Percentiles rank a stretch among this genome's conserved stretches.
phyloP scores from a whole-genome alignment of 805 yeast species.

The Saccharomycopsis amapae region DNA sequence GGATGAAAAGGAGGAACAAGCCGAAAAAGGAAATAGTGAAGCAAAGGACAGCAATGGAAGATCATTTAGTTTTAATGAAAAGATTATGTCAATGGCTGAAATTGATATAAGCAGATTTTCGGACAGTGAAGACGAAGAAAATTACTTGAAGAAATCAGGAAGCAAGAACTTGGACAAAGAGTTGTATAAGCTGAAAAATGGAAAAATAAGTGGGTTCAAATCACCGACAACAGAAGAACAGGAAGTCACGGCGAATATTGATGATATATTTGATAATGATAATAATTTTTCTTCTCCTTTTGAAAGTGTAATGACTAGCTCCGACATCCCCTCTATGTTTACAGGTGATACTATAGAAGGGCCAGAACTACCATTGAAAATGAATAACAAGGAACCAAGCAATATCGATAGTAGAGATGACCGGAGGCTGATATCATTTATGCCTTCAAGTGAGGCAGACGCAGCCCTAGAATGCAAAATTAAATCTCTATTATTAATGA shows the following conservation, averaged over 20 bases:
- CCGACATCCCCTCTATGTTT: too few species aligned
- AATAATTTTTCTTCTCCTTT: background rate
- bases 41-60: background rate
- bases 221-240: conserved; percentile 5
- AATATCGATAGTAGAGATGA: background rate
- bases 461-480: conserved; percentile 20
- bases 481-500: conserved; percentile 16
- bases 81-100: conserved; percentile 9
- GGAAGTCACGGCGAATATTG: conserved; percentile 5
- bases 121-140: conserved; percentile 5
- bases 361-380: too few species aligned
- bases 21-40: background rate
- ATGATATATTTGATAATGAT: background rate
- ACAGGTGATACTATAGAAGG: too few species aligned
- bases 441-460: conserved; percentile 19
- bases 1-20: background rate
- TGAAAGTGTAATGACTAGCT: background rate
- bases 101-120: conserved; percentile 11
- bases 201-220: conserved; percentile 24
- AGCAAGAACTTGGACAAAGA: conserved; percentile 14
- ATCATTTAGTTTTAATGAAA: conserved; percentile 13
- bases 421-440: background rate
- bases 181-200: conserved; percentile 22
- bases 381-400: background rate
- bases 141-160: background rate